A percentile compares a stretch with the other conserved stretches of the same genome.
Conservation (phyloP, 352 stramenopile genomes). For the Globisporangium lucens region DNA sequence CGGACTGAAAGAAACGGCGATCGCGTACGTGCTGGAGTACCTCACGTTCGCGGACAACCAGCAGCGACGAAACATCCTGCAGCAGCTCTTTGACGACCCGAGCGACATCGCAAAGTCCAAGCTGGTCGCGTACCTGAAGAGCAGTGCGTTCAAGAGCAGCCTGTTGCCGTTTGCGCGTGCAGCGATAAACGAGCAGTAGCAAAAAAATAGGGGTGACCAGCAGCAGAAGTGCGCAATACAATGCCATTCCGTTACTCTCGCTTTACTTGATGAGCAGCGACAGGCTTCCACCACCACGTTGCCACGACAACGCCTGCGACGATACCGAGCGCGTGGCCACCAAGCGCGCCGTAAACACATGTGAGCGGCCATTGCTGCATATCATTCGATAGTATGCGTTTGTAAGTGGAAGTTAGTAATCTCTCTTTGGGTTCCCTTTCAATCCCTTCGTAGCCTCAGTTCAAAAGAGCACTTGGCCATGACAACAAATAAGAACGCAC, state of each 20-base stretch:
- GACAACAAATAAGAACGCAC: constrained; percentile 24
- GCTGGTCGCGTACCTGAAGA: constrained; percentile 69
- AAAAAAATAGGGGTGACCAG: neutral
- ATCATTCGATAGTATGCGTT: neutral
- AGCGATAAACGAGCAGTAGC: neutral
- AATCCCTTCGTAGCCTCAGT: too few species aligned
- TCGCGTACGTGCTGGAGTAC: constrained; percentile 64
- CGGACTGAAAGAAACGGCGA: constrained; percentile 65
- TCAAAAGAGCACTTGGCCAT: too few species aligned
- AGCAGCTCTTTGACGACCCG: constrained; percentile 65
- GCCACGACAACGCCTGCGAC: constrained; percentile 13
- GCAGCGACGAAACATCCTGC: constrained; percentile 55
- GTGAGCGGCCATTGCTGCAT: constrained; percentile 84
- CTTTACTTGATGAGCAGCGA: neutral
- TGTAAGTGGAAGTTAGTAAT: neutral
- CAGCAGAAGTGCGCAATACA: neutral
- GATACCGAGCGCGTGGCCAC: constrained; percentile 45
- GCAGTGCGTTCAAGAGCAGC: constrained; percentile 50
- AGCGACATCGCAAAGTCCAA: constrained; percentile 80
- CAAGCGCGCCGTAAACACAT: constrained; percentile 70
- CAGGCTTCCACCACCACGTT: neutral
- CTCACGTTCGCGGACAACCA: constrained; percentile 45
- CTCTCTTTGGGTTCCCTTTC: too few species aligned
- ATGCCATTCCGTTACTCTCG: neutral
- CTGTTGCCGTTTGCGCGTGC: constrained; percentile 23